Conservation (phyloP, 805 yeast genomes). For the Candida palmyrensis region DNA sequence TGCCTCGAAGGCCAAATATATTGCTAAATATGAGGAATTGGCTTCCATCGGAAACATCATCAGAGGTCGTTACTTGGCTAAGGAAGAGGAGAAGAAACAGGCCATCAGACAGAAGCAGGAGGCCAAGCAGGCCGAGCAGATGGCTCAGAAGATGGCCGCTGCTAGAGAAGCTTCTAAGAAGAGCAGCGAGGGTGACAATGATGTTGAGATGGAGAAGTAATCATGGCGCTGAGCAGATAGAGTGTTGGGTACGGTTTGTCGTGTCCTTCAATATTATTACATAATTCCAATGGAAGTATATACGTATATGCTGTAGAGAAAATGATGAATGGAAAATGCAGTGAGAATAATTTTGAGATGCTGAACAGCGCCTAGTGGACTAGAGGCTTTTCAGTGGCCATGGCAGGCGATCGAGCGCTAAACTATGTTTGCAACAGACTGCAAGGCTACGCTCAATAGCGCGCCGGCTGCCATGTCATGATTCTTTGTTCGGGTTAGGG, state of each 20-base stretch:
- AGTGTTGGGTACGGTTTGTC: not conserved
- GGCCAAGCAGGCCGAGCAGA: conserved; percentile 74
- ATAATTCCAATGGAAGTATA: too few species aligned
- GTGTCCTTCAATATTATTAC: not conserved
- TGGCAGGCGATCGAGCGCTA: too few species aligned
- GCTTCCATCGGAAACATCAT: conserved; percentile 92
- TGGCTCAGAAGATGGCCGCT: conserved; percentile 81
- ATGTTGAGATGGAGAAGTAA: conserved; percentile 28
- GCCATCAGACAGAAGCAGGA: conserved; percentile 82
- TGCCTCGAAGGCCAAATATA: conserved; percentile 91
- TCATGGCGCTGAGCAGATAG: too few species aligned
- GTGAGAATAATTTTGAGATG: not conserved
- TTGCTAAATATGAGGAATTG: conserved; percentile 96
- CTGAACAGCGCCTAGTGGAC: too few species aligned
- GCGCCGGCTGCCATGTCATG: too few species aligned
- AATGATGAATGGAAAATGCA: not conserved
- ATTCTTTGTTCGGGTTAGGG: too few species aligned
- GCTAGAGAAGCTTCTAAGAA: conserved; percentile 52
- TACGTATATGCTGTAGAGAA: not conserved
- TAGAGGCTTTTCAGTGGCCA: too few species aligned
- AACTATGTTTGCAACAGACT: too few species aligned
- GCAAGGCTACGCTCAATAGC: too few species aligned
- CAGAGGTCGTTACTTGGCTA: conserved; percentile 89
- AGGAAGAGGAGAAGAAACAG: conserved; percentile 93
- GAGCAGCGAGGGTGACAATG: conserved; percentile 19